Conservation (phyloP, 768 basidiomycete species). For the Omphalotus guepiniiformis region DNA sequence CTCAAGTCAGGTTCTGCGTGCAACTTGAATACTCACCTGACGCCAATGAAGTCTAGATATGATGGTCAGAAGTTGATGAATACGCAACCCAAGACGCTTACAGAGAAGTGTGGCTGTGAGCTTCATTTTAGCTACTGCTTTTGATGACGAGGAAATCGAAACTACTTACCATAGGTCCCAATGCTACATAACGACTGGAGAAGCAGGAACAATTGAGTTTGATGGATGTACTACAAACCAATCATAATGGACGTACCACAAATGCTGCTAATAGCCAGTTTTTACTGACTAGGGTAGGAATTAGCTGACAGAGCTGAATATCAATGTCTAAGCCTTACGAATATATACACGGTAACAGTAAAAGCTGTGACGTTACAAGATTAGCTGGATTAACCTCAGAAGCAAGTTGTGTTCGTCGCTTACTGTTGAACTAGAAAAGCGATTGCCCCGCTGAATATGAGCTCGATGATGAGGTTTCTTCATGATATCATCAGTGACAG, state of each 20-base stretch:
- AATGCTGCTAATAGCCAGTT: conserved; percentile 4
- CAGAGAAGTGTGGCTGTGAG: conserved; percentile 4
- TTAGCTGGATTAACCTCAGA: not conserved
- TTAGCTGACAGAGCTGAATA: not conserved
- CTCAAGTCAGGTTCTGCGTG: not conserved
- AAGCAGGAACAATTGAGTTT: too few species aligned
- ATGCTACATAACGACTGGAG: conserved; percentile 1
- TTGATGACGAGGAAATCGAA: too few species aligned
- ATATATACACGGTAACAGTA: conserved; percentile 3
- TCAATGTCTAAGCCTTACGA: not conserved
- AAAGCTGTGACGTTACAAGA: not conserved
- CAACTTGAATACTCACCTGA: not conserved
- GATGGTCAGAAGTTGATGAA: not conserved
- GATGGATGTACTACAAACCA: not conserved
- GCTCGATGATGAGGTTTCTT: conserved; percentile 9
- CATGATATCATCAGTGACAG: not conserved
- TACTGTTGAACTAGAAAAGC: conserved; percentile 9
- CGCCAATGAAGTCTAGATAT: conserved; percentile 1
- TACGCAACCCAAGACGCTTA: not conserved
- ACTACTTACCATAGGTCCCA: conserved; percentile 1
- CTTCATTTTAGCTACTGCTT: too few species aligned
- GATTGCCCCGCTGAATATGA: conserved; percentile 11
- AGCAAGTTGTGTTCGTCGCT: not conserved
- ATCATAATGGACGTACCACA: conserved; percentile 1
- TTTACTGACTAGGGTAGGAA: conserved; percentile 2